Evolutionary conservation across 768 basidiomycete genomes (phyloP), one percentile per base, ranked within the genome.

Genomic region (Tricholoma hemisulphureum): DNA sequence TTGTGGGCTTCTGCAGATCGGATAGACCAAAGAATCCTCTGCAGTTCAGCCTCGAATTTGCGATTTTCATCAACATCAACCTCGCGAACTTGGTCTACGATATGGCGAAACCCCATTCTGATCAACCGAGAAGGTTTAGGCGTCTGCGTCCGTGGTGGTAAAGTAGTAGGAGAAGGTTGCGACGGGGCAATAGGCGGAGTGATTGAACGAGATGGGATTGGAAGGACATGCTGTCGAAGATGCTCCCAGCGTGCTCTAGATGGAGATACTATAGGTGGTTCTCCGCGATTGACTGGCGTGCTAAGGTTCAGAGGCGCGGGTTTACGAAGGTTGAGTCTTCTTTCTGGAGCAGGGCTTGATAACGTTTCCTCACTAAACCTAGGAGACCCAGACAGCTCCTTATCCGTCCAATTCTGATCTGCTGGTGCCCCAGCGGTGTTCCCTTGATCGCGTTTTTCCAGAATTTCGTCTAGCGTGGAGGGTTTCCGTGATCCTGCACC

Each of bases 51-150:
- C 4, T 80, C 75, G 50, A 88, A 80, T 61, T 74, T 78, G 13
- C 75, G 76, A 14, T 71, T 69, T 49, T 85, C 81, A 41, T 84
- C 82, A 0, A 75, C 70, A 18, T 73, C 73, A 37, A 76, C 73
- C 54, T 83, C 85, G 24, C 79, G 79, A 3, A 75, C 86, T 56
- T 84, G 79, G 31, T 89, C 88, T 1, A 88, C 87, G 11, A 87
- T 82, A 21, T 89, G 85, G 48, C 78, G 77, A 61, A 87, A 84
- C 1, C 82, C 85, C 11, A 86, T 68, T 46, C 77, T 77, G 6
- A 77, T 76, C 28, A 86, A 67, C 13, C 81, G 75, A 31, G 81
- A 83, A 4, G 75, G 76, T 61, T 83, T 85, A 9, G 82, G 79
- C 0, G 82, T 73, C 51, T 72, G 74, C 6, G 68, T 60, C 45